These are phyloP conservation scores for Juglanconis juglandina DNA, from an alignment of 2,329 filamentous ascomycete genomes.

Conservation along the genomic window DNA sequence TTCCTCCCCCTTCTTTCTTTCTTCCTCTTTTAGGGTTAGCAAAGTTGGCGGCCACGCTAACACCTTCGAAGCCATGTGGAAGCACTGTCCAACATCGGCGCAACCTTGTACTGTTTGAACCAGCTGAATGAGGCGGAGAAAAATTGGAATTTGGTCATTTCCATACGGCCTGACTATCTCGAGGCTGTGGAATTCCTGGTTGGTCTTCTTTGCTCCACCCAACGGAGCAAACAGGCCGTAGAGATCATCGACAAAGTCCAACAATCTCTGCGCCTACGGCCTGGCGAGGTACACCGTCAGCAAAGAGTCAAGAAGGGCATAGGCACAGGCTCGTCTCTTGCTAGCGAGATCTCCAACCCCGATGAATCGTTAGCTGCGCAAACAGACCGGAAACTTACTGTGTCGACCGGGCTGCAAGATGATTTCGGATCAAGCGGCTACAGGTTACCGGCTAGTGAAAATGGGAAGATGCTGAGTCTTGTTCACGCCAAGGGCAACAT, in stretches of 20 bases:
- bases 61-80: constrained; percentile 69
- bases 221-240: constrained; percentile 80
- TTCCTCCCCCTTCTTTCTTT: too few relatives aligned
- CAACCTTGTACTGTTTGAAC: constrained; percentile 79
- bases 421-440: constrained; percentile 79
- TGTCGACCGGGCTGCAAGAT: constrained; percentile 12
- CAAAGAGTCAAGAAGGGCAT: constrained; percentile 20
- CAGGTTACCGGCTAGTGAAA: constrained; percentile 78
- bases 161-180: constrained; percentile 79
- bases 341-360: constrained; percentile 18
- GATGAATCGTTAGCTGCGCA: constrained; percentile 23
- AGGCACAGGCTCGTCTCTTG: constrained; percentile 20
- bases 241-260: constrained; percentile 85
- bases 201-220: constrained; percentile 76
- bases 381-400: constrained; percentile 13
- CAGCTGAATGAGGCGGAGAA: constrained; percentile 79
- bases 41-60: constrained; percentile 7
- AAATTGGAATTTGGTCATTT: constrained; percentile 82
- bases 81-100: constrained; percentile 88
- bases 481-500: constrained; percentile 99
- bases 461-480: constrained; percentile 87
- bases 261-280: constrained; percentile 56
- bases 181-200: constrained; percentile 95
- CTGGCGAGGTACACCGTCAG: constrained; percentile 23
- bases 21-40: not conserved